A percentile compares a stretch with the other conserved stretches of the same genome.
These are phyloP conservation scores for Lactarius sanguifluus DNA, from an alignment of 768 basidiomycete species.

Conservation along the genomic window DNA sequence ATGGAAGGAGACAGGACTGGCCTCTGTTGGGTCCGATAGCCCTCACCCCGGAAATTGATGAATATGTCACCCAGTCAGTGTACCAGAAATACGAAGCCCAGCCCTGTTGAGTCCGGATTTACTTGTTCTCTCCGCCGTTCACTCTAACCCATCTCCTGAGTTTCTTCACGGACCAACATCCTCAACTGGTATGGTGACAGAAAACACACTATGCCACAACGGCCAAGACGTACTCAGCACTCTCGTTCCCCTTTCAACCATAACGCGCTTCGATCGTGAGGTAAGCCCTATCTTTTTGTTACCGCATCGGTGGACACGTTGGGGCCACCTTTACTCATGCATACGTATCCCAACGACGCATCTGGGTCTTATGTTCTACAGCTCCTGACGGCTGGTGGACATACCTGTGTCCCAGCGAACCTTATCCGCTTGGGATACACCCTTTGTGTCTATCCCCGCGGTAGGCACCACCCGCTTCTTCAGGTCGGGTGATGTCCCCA, in stretches of 20 bases:
- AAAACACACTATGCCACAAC: background rate
- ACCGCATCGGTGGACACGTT: background rate
- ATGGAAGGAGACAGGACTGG: too few relatives aligned
- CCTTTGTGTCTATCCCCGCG: background rate
- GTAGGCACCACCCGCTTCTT: background rate
- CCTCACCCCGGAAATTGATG: background rate
- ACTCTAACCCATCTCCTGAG: background rate
- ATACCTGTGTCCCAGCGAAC: background rate
- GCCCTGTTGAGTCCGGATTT: background rate
- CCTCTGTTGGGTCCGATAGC: background rate
- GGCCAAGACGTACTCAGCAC: background rate
- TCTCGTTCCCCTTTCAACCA: background rate
- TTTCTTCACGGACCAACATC: background rate
- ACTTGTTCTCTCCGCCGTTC: background rate
- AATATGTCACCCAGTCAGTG: background rate
- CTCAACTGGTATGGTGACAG: slow-evolving; percentile 1
- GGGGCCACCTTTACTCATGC: background rate
- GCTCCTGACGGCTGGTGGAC: background rate
- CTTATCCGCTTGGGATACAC: background rate
- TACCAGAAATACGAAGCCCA: background rate
- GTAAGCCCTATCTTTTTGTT: background rate
- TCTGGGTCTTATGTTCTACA: background rate
- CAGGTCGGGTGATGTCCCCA: background rate
- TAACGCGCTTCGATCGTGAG: background rate
- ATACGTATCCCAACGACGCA: background rate